Percentiles rank a stretch among this genome's conserved stretches.
phyloP scores from a whole-genome alignment of 2,329 filamentous ascomycete species.

The Endothia cerciana region DNA sequence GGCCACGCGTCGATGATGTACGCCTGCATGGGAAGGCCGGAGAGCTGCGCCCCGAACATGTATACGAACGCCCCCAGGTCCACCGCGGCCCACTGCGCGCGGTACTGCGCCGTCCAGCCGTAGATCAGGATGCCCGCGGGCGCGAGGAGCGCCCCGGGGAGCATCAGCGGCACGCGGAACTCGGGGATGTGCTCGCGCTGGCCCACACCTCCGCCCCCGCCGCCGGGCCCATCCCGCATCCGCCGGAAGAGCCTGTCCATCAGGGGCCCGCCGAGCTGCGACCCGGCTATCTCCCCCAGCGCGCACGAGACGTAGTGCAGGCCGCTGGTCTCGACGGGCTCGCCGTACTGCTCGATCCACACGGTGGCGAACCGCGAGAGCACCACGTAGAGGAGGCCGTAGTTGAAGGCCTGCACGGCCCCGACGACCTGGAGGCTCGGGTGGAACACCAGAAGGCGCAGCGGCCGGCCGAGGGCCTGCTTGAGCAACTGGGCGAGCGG shows the following conservation, averaged over 20 bases:
- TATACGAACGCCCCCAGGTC: conserved; percentile 42
- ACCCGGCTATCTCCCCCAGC: conserved; percentile 63
- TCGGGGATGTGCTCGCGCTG: conserved; percentile 50
- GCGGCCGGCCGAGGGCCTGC: conserved; percentile 54
- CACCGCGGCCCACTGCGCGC: conserved; percentile 43
- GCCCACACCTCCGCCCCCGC: not conserved
- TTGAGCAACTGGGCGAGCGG: conserved; percentile 33
- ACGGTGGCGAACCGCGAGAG: conserved; percentile 64
- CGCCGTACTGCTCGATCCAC: conserved; percentile 58
- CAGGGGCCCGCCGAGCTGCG: conserved; percentile 49
- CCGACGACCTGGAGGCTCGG: conserved; percentile 63
- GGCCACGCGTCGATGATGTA: conserved; percentile 52
- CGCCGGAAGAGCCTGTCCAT: conserved; percentile 47
- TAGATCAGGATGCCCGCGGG: conserved; percentile 45
- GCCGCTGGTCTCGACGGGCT: conserved; percentile 61
- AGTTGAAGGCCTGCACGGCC: conserved; percentile 60
- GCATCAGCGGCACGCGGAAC: conserved; percentile 40
- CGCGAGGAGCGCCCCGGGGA: conserved; percentile 52
- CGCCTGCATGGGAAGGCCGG: conserved; percentile 38
- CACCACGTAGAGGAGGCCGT: conserved; percentile 66
- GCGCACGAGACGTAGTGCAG: conserved; percentile 68
- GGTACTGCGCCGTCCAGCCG: conserved; percentile 47
- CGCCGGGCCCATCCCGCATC: conserved; percentile 30
- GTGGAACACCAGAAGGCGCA: conserved; percentile 60
- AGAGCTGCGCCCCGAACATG: conserved; percentile 40